phyloP scores from a whole-genome alignment of 2,329 filamentous ascomycete species.

The Fusarium brevicatenulatum region DNA sequence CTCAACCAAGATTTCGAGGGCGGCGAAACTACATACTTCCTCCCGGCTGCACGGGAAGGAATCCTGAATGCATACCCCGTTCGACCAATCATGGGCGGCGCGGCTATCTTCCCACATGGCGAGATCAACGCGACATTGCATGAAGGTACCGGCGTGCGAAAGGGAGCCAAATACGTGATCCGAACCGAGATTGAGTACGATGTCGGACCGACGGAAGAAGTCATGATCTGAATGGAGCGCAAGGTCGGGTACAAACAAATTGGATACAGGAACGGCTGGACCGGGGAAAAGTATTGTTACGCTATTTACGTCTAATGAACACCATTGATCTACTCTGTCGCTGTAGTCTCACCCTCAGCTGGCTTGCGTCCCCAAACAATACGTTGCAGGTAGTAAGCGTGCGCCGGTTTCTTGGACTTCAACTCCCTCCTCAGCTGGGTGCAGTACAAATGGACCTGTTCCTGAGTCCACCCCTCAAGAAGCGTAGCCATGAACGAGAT shows the following conservation, averaged over 20 bases:
- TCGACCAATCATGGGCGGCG: conserved; percentile 73
- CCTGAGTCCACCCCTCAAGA: conserved; percentile 50
- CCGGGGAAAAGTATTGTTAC: conserved; percentile 19
- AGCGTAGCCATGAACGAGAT: conserved; percentile 47
- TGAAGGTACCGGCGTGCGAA: conserved; percentile 76
- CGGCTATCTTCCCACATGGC: conserved; percentile 76
- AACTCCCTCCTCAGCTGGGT: conserved; percentile 47
- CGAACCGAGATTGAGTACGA: conserved; percentile 78
- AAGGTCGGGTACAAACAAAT: neutral
- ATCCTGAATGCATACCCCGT: conserved; percentile 76
- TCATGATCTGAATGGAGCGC: neutral
- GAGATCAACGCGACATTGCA: conserved; percentile 73
- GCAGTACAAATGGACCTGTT: conserved; percentile 49
- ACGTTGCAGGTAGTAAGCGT: conserved; percentile 46
- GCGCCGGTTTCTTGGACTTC: conserved; percentile 35
- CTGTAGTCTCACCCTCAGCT: neutral
- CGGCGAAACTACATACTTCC: conserved; percentile 77
- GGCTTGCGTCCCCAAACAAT: conserved; percentile 42
- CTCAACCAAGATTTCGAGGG: conserved; percentile 78
- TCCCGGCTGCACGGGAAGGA: conserved; percentile 71
- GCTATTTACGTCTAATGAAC: conserved; percentile 23
- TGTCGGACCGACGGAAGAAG: conserved; percentile 53
- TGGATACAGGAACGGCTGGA: conserved; percentile 19
- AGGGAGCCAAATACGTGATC: conserved; percentile 75
- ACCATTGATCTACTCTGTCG: conserved; percentile 1